Percentiles rank a stretch among this genome's conserved stretches.
phyloP scores from a whole-genome alignment of 2,329 filamentous ascomycete genomes.

The Aspergillus niger region DNA sequence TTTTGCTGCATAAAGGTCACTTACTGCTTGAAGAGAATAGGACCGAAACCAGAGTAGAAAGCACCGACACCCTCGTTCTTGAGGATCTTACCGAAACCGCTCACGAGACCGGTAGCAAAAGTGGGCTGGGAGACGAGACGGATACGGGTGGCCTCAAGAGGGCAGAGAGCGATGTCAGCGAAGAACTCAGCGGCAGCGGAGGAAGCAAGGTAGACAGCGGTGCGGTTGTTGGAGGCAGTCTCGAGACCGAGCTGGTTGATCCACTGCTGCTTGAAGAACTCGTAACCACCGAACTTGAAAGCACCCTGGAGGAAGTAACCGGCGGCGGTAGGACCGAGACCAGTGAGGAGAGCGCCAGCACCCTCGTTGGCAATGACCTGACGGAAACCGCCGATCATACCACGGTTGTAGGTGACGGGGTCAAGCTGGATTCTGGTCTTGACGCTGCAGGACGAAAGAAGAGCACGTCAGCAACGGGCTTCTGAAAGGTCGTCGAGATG shows the following conservation, averaged over 20 bases:
- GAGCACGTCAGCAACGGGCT: conserved; percentile 16
- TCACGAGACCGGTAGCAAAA: conserved; percentile 77
- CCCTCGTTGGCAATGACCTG: conserved; percentile 84
- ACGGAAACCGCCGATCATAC: conserved; percentile 81
- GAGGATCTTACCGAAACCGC: conserved; percentile 80
- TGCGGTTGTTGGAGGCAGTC: conserved; percentile 75
- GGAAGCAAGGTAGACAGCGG: conserved; percentile 74
- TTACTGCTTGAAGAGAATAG: conserved; percentile 81
- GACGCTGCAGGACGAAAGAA: conserved; percentile 62
- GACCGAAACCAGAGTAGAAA: conserved; percentile 90
- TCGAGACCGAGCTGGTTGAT: conserved; percentile 80
- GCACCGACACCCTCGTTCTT: conserved; percentile 80
- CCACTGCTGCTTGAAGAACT: conserved; percentile 92
- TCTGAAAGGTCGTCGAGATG: background rate
- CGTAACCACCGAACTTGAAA: conserved; percentile 93
- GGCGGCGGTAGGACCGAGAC: conserved; percentile 80
- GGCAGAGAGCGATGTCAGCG: conserved; percentile 72
- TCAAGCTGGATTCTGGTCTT: conserved; percentile 96
- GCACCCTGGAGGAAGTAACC: conserved; percentile 94
- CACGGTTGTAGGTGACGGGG: conserved; percentile 83
- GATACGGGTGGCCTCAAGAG: conserved; percentile 89
- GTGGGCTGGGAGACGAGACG: conserved; percentile 86
- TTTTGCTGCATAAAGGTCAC: conserved; percentile 33
- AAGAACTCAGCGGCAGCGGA: conserved; percentile 65
- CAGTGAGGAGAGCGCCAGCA: conserved; percentile 81